Conservation (phyloP, 2,329 filamentous ascomycete species). For the Fusarium armeniacum region DNA sequence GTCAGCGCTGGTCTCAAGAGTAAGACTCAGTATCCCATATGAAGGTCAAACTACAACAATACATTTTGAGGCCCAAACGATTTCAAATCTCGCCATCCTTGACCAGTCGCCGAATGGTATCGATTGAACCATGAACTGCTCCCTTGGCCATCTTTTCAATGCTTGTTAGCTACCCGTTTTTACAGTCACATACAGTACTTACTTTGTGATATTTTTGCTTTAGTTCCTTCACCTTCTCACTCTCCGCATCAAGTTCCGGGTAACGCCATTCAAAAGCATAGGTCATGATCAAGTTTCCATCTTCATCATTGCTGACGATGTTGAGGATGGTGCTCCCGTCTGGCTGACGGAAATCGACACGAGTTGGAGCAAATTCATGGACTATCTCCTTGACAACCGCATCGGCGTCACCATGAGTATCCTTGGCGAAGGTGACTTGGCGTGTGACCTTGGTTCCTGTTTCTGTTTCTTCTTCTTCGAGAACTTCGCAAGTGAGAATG, state of each 20-base stretch:
- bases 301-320: conserved; percentile 50
- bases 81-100: conserved; percentile 23
- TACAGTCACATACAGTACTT: not conserved
- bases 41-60: too few species aligned
- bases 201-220: conserved; percentile 45
- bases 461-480: conserved; percentile 46
- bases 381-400: conserved; percentile 51
- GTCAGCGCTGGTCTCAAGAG: too few species aligned
- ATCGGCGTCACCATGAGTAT: conserved; percentile 16
- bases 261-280: conserved; percentile 57
- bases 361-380: conserved; percentile 51
- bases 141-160: conserved; percentile 18
- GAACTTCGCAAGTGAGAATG: conserved; percentile 53
- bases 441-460: conserved; percentile 47
- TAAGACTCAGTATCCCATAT: too few species aligned
- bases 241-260: conserved; percentile 48
- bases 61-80: rapidly evolving
- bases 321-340: conserved; percentile 56
- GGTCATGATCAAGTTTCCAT: conserved; percentile 53
- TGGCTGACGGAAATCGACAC: conserved; percentile 55
- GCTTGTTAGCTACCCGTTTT: rapidly evolving
- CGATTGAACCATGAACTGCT: conserved; percentile 38
- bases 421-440: conserved; percentile 49
- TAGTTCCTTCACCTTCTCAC: conserved; percentile 46
- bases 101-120: conserved; percentile 30